Base-by-base conservation (phyloP, 2,329 filamentous ascomycete species). In the Cercospora nicotianae region DNA sequence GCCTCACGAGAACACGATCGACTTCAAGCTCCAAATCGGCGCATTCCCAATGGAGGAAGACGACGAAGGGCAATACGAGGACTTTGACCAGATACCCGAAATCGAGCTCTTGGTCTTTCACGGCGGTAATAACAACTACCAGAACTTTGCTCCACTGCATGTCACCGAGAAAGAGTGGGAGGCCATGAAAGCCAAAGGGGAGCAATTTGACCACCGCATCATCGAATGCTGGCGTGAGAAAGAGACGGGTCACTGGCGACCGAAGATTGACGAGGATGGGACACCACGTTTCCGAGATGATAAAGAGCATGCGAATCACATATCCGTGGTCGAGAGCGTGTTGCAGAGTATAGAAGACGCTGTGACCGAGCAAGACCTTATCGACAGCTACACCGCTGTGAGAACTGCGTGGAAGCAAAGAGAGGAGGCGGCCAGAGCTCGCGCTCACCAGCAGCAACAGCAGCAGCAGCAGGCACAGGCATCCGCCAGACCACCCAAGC, bases 1-100 rank as follows among this genome's bases (percentile, higher is more conserved):
- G 0, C 92, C 93, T 3, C 86, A 92, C 72, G 95, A 99, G 79
- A 99, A 99, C 82, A 96, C 93, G 0, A 89, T 99, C 73, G 95
- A 99, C 79, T 97, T 97, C 79, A 87, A 91, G 51, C 85, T 98
- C 74, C 87, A 87, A 62, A 85, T 99, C 53, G 82, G 80, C 64
- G 84, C 86, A 12, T 98, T 97, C 75, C 91, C 91, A 0, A 77
- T 84, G 0, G 83, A 90, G n/a, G 86, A 91, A 16, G 91, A 95
- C 73, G 86, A 87, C 57, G 87, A 87, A 36, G 90, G 91, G 18
- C 79, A 87, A 39, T 85, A 84, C 73, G 77, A 86, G 60, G 93
- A 98, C 80, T 98, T 93, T 82, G 91, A 96, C 71, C 87, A 88
- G 65, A 83, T 91, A 31, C 94, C 94, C 0, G 81, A 83, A n/a